Evolutionary conservation across 345 rosid genomes (phyloP).

Genomic region (Firmiana major): DNA sequence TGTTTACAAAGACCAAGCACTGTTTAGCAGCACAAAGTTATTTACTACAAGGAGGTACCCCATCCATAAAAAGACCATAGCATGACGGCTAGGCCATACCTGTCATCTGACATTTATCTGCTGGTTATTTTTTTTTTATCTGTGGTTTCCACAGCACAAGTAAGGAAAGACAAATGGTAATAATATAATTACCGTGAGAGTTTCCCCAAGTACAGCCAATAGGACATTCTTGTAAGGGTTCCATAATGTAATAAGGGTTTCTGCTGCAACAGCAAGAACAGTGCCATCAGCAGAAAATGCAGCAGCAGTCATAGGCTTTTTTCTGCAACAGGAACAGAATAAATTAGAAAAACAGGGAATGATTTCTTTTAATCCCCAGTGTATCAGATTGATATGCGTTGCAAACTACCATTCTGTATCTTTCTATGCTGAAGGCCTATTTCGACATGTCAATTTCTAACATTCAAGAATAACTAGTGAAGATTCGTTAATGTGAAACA

Average conservation of each 20-base stretch:
- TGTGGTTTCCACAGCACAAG: not conserved
- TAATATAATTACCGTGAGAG: constrained; percentile 43
- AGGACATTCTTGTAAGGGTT: constrained; percentile 78
- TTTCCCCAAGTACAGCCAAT: constrained; percentile 71
- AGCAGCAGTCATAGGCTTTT: constrained; percentile 88
- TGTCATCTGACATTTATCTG: not conserved
- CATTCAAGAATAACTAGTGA: not conserved
- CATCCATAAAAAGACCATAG: not conserved
- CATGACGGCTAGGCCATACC: not conserved
- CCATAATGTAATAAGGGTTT: constrained; percentile 85
- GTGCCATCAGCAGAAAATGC: constrained; percentile 93
- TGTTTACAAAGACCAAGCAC: not conserved
- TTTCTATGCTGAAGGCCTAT: not conserved
- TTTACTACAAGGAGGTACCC: not conserved
- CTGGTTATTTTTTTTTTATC: not conserved
- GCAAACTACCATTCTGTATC: not conserved
- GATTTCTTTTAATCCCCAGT: not conserved
- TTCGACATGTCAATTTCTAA: not conserved
- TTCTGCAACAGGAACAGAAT: constrained; percentile 42
- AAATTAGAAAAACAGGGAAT: constrained; percentile 14
- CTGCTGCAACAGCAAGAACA: constrained; percentile 95
- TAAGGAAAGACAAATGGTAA: not conserved
- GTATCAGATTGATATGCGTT: constrained; percentile 2
- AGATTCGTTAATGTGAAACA: not conserved
- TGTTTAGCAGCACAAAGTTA: not conserved